A percentile compares a stretch with the other conserved stretches of the same genome.
phyloP scores from a whole-genome alignment of 345 rosid genomes.

The Hibiscus trionum region DNA sequence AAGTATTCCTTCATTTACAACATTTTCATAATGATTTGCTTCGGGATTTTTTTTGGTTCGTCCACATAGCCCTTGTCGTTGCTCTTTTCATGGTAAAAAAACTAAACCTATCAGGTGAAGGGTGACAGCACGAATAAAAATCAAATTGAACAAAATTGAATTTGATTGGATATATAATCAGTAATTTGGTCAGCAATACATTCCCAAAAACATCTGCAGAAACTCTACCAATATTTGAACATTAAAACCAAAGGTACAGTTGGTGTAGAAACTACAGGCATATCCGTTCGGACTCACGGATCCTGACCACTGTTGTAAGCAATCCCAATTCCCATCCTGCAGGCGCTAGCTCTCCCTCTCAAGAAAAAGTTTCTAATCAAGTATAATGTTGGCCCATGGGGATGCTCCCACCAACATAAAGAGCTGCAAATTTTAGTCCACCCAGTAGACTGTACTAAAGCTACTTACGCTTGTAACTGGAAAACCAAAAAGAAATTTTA shows the following conservation, averaged over 20 bases:
- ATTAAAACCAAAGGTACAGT: background rate
- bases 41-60: too few relatives aligned
- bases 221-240: background rate
- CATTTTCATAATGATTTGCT: too few relatives aligned
- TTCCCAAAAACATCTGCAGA: background rate
- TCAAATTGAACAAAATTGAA: background rate
- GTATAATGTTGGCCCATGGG: background rate
- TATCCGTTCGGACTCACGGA: background rate
- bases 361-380: background rate
- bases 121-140: too few relatives aligned
- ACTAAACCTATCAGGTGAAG: background rate
- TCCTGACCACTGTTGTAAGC: background rate
- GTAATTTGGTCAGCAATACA: background rate
- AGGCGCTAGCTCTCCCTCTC: background rate
- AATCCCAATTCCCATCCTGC: background rate
- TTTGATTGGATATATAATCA: background rate
- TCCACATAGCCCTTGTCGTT: too few relatives aligned
- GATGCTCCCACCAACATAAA: background rate
- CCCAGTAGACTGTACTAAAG: background rate
- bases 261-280: background rate
- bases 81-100: too few relatives aligned
- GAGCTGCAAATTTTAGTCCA: background rate
- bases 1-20: too few relatives aligned
- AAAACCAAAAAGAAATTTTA: background rate
- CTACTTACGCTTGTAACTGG: constrained; percentile 43